Evolutionary conservation across 176 grass and related monocot species (phyloP), one percentile per base, ranked within the genome.

Genomic region (Tillandsia fasciculata): DNA sequence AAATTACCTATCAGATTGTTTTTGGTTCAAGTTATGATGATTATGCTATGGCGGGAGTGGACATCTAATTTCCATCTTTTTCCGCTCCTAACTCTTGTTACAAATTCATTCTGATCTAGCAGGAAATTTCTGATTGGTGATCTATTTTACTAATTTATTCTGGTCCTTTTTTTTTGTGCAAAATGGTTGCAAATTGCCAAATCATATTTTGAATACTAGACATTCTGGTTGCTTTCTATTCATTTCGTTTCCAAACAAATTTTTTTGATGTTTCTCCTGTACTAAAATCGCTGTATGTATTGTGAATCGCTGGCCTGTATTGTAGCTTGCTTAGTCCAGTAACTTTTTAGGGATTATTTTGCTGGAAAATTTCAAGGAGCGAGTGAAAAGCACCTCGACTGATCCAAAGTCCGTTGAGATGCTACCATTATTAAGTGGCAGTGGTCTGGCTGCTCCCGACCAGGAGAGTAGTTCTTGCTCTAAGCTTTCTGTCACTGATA

Each of bases 331-430:
- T 9, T 7, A 52, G 6, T 1, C 53, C 63, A 53, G 22, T 66
- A 51, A 26, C n/a, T 82, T 81, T 72, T 10, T 64, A 96, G 80
- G 80, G 49, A 42, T 74, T 72, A 78, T 86, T 66, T 85, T 91
- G 79, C 64, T 96, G 58, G 59, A 91, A 74, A 64, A 64, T 65
- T 83, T 72, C 26, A 88, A 77, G 71, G 71, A 77, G 12, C 74
- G 69, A 53, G 64, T 70, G 3, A 33, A 65, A 50, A 70, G 27
- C 70, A 74, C 50, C 2, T 65, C 68, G 17, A 42, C 73, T 70
- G 59, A 75, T 71, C 26, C 76, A 57, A 74, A 69, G 22, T 53
- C 53, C n/a, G 50, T 85, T 68, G 79, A 87, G 49, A 77, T 67
- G 4, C 72, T 87, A 57, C 57, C 86, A 1, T 79, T 81, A 6